Conservation (phyloP, 1,284 basidiomycete species). For the Marasmius sp. region DNA sequence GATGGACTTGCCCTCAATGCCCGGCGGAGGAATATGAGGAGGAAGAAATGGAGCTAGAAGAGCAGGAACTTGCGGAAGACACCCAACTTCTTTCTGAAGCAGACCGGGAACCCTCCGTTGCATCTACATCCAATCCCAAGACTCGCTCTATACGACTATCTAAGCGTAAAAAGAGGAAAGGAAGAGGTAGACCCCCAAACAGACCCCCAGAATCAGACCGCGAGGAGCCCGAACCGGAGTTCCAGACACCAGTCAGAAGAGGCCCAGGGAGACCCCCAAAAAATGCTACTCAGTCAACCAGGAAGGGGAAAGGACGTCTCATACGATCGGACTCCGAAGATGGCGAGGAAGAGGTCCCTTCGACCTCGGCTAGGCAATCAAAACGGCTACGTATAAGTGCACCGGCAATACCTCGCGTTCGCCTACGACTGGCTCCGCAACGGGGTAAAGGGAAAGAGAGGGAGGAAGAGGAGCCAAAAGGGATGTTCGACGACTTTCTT, state of each 20-base stretch:
- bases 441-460: constrained; percentile 49
- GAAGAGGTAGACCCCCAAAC: constrained; percentile 5
- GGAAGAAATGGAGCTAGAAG: constrained; percentile 13
- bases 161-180: constrained; percentile 7
- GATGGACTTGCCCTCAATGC: constrained; percentile 75
- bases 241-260: constrained; percentile 25
- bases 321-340: constrained; percentile 5
- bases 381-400: constrained; percentile 38
- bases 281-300: constrained; percentile 25
- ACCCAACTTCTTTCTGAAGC: constrained; percentile 12
- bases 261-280: constrained; percentile 17
- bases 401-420: constrained; percentile 40
- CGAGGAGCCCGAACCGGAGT: constrained; percentile 24
- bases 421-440: constrained; percentile 51
- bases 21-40: constrained; percentile 25
- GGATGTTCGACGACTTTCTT: constrained; percentile 86
- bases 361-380: constrained; percentile 23
- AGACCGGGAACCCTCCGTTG: constrained; percentile 41
- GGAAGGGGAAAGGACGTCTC: constrained; percentile 19
- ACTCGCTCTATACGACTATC: constrained; percentile 23
- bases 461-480: constrained; percentile 40
- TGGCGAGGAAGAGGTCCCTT: constrained; percentile 1
- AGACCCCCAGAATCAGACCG: background rate
- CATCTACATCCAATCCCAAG: constrained; percentile 46
- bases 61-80: background rate